phyloP scores from a whole-genome alignment of 1,284 basidiomycete species.

The Tilletia walkeri region DNA sequence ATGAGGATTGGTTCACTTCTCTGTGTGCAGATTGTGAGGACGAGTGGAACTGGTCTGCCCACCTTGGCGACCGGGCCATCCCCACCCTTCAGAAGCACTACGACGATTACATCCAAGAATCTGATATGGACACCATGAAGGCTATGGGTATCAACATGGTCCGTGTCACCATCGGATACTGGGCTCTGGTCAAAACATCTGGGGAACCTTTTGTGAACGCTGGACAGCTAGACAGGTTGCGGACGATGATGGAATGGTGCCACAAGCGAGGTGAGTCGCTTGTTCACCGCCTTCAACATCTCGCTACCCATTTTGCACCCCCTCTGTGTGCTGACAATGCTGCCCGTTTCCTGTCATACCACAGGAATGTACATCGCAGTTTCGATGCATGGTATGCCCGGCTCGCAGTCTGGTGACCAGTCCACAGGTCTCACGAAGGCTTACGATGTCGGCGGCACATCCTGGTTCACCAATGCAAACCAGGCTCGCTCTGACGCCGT shows the following conservation, averaged over 20 bases:
- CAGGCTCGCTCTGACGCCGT: constrained; percentile 36
- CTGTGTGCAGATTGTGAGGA: constrained; percentile 54
- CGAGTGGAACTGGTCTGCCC: constrained; percentile 55
- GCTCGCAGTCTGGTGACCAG: constrained; percentile 56
- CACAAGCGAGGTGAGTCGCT: constrained; percentile 36
- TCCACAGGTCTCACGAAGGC: constrained; percentile 7
- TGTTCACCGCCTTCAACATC: too few relatives aligned
- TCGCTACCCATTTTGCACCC: too few relatives aligned
- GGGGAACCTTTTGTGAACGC: constrained; percentile 42
- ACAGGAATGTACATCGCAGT: constrained; percentile 57
- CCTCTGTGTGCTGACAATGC: too few relatives aligned
- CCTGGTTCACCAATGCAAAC: constrained; percentile 40
- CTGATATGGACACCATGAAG: constrained; percentile 54
- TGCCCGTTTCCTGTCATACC: too few relatives aligned
- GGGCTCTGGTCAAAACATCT: constrained; percentile 47
- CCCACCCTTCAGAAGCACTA: constrained; percentile 52
- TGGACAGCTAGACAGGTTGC: constrained; percentile 39
- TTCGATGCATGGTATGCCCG: constrained; percentile 59
- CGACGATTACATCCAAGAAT: constrained; percentile 56
- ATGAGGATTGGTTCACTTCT: constrained; percentile 57
- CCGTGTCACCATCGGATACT: constrained; percentile 57
- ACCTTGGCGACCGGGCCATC: constrained; percentile 38
- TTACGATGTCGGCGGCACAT: background rate
- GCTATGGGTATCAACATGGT: constrained; percentile 52
- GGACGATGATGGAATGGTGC: constrained; percentile 48